Percentiles rank a stretch among this genome's conserved stretches.
Evolutionary conservation across 371 early-diverging fungal genomes (phyloP).

Genomic region (Dichotomocladium elegans): DNA sequence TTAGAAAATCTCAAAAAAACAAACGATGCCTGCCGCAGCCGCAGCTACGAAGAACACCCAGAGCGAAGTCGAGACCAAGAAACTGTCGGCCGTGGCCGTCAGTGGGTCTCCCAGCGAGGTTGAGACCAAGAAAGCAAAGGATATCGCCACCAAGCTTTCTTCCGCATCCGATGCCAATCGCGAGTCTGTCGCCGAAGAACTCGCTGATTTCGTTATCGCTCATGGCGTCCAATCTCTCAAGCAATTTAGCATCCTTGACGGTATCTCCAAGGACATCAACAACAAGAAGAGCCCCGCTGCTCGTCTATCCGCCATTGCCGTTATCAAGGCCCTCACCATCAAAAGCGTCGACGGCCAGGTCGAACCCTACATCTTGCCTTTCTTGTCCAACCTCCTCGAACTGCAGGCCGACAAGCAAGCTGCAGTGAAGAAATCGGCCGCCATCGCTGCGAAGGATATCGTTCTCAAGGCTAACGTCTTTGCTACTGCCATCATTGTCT

Average conservation of each 20-base stretch:
- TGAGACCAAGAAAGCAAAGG: constrained; percentile 38
- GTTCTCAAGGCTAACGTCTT: constrained; percentile 47
- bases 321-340: constrained; percentile 51
- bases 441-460: constrained; percentile 50
- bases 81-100: too few species aligned
- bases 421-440: constrained; percentile 53
- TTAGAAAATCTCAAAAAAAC: too few species aligned
- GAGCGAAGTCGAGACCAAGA: constrained; percentile 34
- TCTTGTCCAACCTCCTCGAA: constrained; percentile 57
- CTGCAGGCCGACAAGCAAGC: constrained; percentile 65
- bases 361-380: constrained; percentile 60
- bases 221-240: constrained; percentile 58
- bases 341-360: constrained; percentile 38
- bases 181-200: constrained; percentile 48
- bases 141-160: constrained; percentile 40
- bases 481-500: constrained; percentile 53
- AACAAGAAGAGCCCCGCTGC: constrained; percentile 66
- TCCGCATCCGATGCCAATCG: constrained; percentile 57
- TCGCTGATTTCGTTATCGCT: constrained; percentile 43
- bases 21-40: constrained; percentile 20
- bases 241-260: constrained; percentile 48
- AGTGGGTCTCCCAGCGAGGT: constrained; percentile 31
- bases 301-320: constrained; percentile 64
- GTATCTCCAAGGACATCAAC: constrained; percentile 48
- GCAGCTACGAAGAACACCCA: constrained; percentile 32